These are phyloP conservation scores for Diplodia sapinea DNA, from an alignment of 2,329 filamentous ascomycete species.

Conservation along the genomic window DNA sequence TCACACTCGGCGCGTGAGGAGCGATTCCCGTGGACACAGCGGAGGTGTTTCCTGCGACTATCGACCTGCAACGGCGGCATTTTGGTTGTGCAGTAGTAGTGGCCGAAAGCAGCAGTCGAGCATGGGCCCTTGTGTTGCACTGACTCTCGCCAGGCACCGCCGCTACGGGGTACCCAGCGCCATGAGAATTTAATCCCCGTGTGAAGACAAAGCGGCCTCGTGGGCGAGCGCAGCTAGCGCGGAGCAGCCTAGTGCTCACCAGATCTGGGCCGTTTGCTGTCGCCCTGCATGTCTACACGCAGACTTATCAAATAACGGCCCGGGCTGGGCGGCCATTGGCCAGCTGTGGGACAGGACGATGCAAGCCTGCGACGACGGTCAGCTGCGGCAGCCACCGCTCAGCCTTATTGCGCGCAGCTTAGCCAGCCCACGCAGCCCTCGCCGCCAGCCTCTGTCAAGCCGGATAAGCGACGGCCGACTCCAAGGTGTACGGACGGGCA, in stretches of 20 bases:
- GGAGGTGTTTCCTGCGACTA: neutral
- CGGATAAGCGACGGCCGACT: neutral
- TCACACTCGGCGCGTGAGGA: slow-evolving; percentile 6
- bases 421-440: neutral
- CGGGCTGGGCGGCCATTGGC: neutral
- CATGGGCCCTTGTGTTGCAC: slow-evolving; percentile 20
- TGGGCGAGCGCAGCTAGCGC: neutral
- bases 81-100: slow-evolving; percentile 2
- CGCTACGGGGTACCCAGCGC: neutral
- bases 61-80: slow-evolving; percentile 9
- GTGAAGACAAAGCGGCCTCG: slow-evolving; percentile 1
- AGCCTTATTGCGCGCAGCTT: slow-evolving; percentile 15
- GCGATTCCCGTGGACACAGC: neutral
- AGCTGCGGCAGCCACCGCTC: slow-evolving; percentile 24
- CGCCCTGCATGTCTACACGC: neutral
- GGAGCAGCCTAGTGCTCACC: slow-evolving; percentile 3
- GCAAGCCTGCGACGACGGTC: slow-evolving; percentile 7
- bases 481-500: neutral
- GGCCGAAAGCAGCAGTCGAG: neutral
- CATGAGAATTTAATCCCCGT: neutral
- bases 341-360: neutral
- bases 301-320: neutral
- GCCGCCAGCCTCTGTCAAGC: too few species aligned
- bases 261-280: slow-evolving; percentile 2
- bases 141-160: slow-evolving; percentile 24